Conservation (phyloP, 2,329 filamentous ascomycete species). For the Colletotrichum sp. region DNA sequence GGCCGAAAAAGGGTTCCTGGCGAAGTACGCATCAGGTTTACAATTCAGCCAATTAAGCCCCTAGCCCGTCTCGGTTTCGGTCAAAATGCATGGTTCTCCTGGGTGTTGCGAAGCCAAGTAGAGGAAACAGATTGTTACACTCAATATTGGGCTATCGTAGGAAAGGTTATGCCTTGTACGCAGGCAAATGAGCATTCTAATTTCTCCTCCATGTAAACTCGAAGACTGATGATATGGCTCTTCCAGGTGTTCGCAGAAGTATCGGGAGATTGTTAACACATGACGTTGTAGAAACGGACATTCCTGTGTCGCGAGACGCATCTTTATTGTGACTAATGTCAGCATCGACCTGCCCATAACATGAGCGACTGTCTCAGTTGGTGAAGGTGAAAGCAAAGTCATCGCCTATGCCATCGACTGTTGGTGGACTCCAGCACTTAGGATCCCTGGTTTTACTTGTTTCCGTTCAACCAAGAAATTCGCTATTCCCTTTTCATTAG, state of each 20-base stretch:
- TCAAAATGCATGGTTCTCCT: neutral
- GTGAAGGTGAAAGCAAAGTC: neutral
- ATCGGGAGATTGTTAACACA: neutral
- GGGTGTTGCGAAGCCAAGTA: neutral
- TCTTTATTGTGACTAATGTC: neutral
- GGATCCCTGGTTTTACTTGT: fast-evolving
- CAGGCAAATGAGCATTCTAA: neutral
- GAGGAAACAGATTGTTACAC: neutral
- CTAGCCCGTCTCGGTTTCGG: neutral
- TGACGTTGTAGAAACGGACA: neutral
- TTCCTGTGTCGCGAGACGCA: neutral
- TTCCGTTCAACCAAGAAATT: neutral
- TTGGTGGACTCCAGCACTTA: neutral
- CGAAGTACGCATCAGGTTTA: neutral
- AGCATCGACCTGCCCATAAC: neutral
- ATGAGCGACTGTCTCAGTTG: neutral
- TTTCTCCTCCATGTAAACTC: fast-evolving
- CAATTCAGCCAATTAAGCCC: neutral
- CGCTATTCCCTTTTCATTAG: neutral
- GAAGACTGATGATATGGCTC: neutral
- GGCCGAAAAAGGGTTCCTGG: neutral
- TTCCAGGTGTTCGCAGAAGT: neutral
- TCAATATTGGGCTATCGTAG: neutral
- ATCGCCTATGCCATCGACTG: neutral
- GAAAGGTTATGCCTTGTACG: neutral